A percentile compares a stretch with the other conserved stretches of the same genome.
These are phyloP conservation scores for Lipomyces sp. DNA, from an alignment of 805 yeast species.

Conservation along the genomic window DNA sequence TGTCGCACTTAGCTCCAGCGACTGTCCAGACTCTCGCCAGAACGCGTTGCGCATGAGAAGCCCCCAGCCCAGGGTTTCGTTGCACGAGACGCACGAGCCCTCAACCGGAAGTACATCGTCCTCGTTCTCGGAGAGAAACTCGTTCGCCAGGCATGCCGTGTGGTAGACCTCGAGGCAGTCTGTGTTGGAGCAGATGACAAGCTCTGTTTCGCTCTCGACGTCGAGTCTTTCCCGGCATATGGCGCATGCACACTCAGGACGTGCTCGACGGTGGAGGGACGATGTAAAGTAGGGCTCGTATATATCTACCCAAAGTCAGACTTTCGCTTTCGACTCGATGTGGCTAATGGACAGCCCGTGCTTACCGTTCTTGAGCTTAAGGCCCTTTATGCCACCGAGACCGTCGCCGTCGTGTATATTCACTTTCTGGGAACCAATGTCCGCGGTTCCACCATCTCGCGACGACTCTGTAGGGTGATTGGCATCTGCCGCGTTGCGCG, in stretches of 20 bases:
- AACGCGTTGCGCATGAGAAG: slow-evolving; percentile 27
- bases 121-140: slow-evolving; percentile 8
- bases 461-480: not conserved
- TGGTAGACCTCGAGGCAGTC: slow-evolving; percentile 24
- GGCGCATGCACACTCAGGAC: slow-evolving; percentile 8
- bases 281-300: slow-evolving; percentile 19
- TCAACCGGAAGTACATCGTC: slow-evolving; percentile 24
- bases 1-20: not conserved
- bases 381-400: slow-evolving; percentile 21
- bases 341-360: too few relatives aligned
- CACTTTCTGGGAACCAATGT: not conserved
- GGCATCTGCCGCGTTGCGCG: not conserved
- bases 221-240: slow-evolving; percentile 11
- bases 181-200: slow-evolving; percentile 22
- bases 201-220: not conserved
- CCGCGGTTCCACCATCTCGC: not conserved
- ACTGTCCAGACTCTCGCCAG: slow-evolving; percentile 18
- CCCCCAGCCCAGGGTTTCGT: slow-evolving; percentile 20
- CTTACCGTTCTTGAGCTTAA: slow-evolving; percentile 9
- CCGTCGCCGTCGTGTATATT: slow-evolving; percentile 26
- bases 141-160: slow-evolving; percentile 23
- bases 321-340: too few relatives aligned
- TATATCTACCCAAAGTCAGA: slow-evolving; percentile 1
- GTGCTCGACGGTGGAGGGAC: not conserved
- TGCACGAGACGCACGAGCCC: slow-evolving; percentile 26